phyloP scores from a whole-genome alignment of 225 moss, liverwort and hornwort species.

The Pseudoscleropodium purum region DNA sequence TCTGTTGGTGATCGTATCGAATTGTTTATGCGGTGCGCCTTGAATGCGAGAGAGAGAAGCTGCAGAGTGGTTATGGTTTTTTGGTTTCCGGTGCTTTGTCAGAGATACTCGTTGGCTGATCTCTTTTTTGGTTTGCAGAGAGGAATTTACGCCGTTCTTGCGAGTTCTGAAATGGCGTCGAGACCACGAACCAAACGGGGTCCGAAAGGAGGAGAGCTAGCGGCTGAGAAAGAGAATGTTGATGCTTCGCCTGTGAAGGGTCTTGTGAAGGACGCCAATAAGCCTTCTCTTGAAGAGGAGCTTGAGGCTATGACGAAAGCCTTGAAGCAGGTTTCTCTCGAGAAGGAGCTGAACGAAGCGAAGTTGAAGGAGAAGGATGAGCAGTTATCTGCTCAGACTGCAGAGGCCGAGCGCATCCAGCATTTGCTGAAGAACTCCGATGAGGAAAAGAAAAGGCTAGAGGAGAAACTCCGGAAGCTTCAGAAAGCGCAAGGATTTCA shows the following conservation, averaged over 20 bases:
- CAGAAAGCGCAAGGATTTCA: constrained; percentile 72
- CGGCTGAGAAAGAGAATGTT: constrained; percentile 54
- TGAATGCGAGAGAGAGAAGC: not conserved
- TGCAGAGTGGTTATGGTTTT: not conserved
- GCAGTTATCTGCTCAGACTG: constrained; percentile 41
- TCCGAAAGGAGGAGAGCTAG: constrained; percentile 2
- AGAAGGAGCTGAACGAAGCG: constrained; percentile 68
- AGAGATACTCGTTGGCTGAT: not conserved
- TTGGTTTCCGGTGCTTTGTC: not conserved
- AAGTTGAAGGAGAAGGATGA: constrained; percentile 62
- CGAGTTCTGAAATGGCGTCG: constrained; percentile 16
- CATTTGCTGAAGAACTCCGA: constrained; percentile 43
- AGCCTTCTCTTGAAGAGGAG: constrained; percentile 42
- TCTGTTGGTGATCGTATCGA: not conserved
- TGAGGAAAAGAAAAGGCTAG: constrained; percentile 56
- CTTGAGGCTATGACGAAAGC: constrained; percentile 65
- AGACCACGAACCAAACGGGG: constrained; percentile 12
- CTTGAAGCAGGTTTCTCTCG: constrained; percentile 59
- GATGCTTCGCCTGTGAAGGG: constrained; percentile 1
- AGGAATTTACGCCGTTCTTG: not conserved
- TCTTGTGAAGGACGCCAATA: not conserved
- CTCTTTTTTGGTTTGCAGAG: not conserved
- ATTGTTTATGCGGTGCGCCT: not conserved
- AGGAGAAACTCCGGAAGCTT: constrained; percentile 63
- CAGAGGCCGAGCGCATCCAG: constrained; percentile 54